Evolutionary conservation across 306 rosid species (phyloP).

Genomic region (Luffa aegyptiaca): DNA sequence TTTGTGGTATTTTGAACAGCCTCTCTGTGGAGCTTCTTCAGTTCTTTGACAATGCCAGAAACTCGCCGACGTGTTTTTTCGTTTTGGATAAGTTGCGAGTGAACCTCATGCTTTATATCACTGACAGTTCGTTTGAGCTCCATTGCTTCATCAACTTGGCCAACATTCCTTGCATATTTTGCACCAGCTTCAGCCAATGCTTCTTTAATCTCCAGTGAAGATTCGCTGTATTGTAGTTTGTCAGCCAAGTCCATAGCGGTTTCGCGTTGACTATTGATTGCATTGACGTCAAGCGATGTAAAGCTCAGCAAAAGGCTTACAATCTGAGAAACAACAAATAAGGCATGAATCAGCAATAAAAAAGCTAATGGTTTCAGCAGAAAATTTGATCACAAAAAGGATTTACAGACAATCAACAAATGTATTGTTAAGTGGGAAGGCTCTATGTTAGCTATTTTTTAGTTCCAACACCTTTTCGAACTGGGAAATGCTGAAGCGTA

Average conservation of each 20-base stretch:
- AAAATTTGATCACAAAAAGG: neutral
- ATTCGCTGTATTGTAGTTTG: constrained; percentile 62
- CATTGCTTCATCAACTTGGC: constrained; percentile 80
- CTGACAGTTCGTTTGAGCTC: constrained; percentile 93
- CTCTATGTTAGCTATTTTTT: neutral
- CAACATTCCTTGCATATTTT: constrained; percentile 69
- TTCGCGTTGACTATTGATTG: constrained; percentile 61
- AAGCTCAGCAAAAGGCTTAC: constrained; percentile 49
- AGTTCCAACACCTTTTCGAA: neutral
- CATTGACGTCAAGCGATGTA: constrained; percentile 55
- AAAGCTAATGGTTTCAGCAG: neutral
- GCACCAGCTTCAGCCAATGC: constrained; percentile 71
- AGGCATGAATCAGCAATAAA: constrained; percentile 15
- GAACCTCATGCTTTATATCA: constrained; percentile 90
- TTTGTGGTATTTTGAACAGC: constrained; percentile 89
- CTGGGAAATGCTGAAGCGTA: neutral
- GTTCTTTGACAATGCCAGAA: constrained; percentile 90
- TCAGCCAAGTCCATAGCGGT: constrained; percentile 94
- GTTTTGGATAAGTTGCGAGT: constrained; percentile 66
- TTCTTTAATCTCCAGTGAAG: constrained; percentile 62
- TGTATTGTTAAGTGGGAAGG: neutral
- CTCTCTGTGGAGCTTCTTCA: constrained; percentile 85
- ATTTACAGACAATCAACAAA: neutral
- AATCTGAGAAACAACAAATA: constrained; percentile 40
- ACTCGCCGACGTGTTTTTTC: constrained; percentile 78